Base-by-base conservation (phyloP, 257 asterid species). In the Ajuga chamaepitys region DNA sequence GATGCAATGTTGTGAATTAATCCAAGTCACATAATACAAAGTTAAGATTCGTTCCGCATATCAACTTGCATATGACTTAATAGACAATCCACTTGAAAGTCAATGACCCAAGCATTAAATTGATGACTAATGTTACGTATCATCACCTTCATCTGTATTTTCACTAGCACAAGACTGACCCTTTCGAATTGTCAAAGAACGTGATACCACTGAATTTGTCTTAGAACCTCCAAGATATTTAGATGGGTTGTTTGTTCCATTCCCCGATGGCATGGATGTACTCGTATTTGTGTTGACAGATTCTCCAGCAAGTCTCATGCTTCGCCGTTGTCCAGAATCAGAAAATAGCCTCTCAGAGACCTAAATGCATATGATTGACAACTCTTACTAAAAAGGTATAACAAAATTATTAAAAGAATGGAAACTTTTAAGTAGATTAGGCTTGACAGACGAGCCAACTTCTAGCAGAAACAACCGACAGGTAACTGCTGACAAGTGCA, bases 311-410 rank as follows among this genome's bases (percentile, higher is more conserved):
- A 90, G 90, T 72, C 97, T 87, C 77, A 83, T 80, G 86, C 95
- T 93, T 71, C 97, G 80, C 38, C 99, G 89, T 75, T 91, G 94
- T 51, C 88, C 89, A 45, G 97, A 94, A 78, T 94, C 99, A 69
- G 95, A 72, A 86, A 90, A 94, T 53, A 94, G 76, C 83, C 96
- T 88, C 80, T 92, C 99, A 55, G 99, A 90, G 72, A 90, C 95
- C 97, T 92, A 76, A 64, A 77, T 24, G 51, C 74, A 81, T 47
- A 67, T 28, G 63, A 51, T 55, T n/a, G 65, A 38, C 68, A 66
- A 58, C 54, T 74, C 77, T 80, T 61, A 74, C 73, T 14, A 20
- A 48, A 6, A 38, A 60, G 14, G 3, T 44, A 5, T 8, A 9
- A 45, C 22, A 38, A 48, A 1, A 16, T n/a, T n/a, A n/a, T n/a